phyloP scores from a whole-genome alignment of 2,329 filamentous ascomycete genomes.

The Berkeleyomyces basicola region DNA sequence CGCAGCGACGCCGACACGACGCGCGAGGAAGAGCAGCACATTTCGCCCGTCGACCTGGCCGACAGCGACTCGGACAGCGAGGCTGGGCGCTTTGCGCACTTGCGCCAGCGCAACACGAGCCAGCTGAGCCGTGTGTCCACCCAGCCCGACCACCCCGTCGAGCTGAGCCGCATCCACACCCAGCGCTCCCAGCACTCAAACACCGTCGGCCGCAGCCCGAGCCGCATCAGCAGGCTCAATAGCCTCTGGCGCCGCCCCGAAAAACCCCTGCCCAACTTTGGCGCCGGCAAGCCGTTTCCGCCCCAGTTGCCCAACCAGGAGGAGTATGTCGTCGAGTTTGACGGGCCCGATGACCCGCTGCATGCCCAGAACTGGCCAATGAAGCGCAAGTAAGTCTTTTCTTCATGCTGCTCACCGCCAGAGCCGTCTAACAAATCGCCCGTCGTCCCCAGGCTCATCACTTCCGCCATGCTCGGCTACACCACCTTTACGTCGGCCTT shows the following conservation, averaged over 20 bases:
- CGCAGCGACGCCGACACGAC: conserved; percentile 19
- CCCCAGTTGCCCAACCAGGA: conserved; percentile 52
- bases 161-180: conserved; percentile 54
- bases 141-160: conserved; percentile 49
- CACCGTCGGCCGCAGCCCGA: conserved; percentile 45
- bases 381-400: conserved; percentile 50
- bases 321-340: conserved; percentile 72
- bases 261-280: conserved; percentile 50
- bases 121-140: conserved; percentile 46
- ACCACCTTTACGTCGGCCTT: conserved; percentile 58
- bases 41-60: conserved; percentile 31
- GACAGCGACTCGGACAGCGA: conserved; percentile 24
- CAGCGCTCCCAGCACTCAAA: conserved; percentile 51
- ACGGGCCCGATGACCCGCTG: conserved; percentile 64
- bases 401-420: background rate
- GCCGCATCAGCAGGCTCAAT: background rate
- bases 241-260: conserved; percentile 32
- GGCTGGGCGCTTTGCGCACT: conserved; percentile 34
- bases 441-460: conserved; percentile 31
- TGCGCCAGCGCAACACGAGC: conserved; percentile 33
- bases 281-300: conserved; percentile 58
- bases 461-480: conserved; percentile 52
- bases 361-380: conserved; percentile 80
- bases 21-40: background rate
- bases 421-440: background rate